A percentile compares a stretch with the other conserved stretches of the same genome.
Evolutionary conservation across 2,329 filamentous ascomycete genomes (phyloP).

Genomic region (Stenocarpella maydis): DNA sequence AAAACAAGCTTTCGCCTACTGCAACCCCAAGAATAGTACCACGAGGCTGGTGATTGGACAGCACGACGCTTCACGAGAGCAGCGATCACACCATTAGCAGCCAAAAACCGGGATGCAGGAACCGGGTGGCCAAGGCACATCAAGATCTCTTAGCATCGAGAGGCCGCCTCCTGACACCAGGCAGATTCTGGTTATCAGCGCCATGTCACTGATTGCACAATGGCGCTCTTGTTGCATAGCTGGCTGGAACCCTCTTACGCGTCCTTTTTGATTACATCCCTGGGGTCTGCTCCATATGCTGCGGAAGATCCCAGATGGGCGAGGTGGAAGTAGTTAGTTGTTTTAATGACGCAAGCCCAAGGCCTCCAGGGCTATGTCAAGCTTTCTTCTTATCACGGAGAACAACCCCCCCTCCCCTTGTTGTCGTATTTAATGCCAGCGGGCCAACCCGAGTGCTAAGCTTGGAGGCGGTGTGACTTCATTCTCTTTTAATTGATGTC

Average conservation of each 20-base stretch:
- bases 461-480: not conserved
- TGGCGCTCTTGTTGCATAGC: conserved; percentile 2
- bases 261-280: not conserved
- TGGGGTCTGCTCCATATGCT: not conserved
- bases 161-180: not conserved
- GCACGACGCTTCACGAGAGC: not conserved
- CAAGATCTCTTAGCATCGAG: conserved; percentile 10
- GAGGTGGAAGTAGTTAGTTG: not conserved
- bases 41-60: not conserved
- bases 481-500: too few relatives aligned
- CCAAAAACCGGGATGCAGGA: conserved; percentile 23
- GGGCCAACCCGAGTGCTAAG: conserved; percentile 18
- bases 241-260: conserved; percentile 3
- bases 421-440: not conserved
- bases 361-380: not conserved
- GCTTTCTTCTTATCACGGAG: not conserved
- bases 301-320: not conserved
- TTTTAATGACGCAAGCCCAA: conserved; percentile 9
- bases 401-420: not conserved
- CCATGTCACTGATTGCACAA: conserved; percentile 24
- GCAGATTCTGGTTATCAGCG: too few relatives aligned
- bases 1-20: conserved; percentile 29
- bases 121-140: conserved; percentile 24
- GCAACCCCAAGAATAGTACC: conserved; percentile 18
- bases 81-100: not conserved